Evolutionary conservation across 148 eudicot genomes (phyloP).

Genomic region (Beta vulgaris): DNA sequence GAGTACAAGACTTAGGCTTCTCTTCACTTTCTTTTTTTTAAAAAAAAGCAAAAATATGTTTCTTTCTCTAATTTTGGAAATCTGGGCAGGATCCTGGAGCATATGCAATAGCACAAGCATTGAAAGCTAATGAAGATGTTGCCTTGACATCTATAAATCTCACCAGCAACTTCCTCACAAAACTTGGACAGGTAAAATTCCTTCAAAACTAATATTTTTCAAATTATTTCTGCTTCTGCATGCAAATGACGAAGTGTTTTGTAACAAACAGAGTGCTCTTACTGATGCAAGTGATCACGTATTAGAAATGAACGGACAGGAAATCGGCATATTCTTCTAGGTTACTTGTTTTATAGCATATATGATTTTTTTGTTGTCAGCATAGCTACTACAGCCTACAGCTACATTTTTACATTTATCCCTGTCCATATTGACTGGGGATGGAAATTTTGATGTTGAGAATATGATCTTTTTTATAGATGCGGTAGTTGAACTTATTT

Average conservation of each 20-base stretch:
- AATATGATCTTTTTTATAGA: neutral
- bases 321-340: conserved; percentile 60
- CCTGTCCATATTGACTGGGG: conserved; percentile 12
- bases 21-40: neutral
- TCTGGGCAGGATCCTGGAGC: conserved; percentile 78
- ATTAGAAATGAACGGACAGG: conserved; percentile 84
- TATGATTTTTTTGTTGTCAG: conserved; percentile 3
- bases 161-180: conserved; percentile 75
- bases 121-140: conserved; percentile 89
- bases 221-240: neutral
- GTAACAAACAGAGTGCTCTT: conserved; percentile 68
- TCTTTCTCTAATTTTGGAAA: neutral
- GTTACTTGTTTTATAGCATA: neutral
- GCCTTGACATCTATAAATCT: conserved; percentile 75
- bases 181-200: conserved; percentile 78
- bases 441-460: conserved; percentile 29
- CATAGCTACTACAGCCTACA: neutral
- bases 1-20: conserved; percentile 45
- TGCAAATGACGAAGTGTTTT: conserved; percentile 7
- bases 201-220: neutral
- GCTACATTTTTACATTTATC: neutral
- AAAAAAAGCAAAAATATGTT: neutral
- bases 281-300: conserved; percentile 95
- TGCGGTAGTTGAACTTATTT: conserved; percentile 5
- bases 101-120: conserved; percentile 92